Evolutionary conservation across 371 early-diverging fungal genomes (phyloP).

Genomic region (Lichtheimia corymbifera): DNA sequence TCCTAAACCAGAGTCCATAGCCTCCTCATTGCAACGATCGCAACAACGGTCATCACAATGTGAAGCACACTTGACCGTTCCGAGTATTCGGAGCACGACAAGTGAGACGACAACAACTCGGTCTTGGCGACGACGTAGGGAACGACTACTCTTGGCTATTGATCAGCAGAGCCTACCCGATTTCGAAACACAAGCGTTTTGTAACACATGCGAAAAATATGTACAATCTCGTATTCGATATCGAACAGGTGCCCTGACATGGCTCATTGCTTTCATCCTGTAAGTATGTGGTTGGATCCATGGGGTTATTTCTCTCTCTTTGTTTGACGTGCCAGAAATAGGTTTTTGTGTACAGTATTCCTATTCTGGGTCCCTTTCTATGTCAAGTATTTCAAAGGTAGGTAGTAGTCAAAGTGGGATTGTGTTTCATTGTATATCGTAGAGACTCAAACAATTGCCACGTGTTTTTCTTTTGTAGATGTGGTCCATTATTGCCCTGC

Average conservation of each 20-base stretch:
- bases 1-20: background rate
- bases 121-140: constrained; percentile 27
- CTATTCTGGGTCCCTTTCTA: constrained; percentile 48
- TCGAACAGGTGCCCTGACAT: constrained; percentile 35
- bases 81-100: background rate
- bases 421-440: background rate
- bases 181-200: constrained; percentile 38
- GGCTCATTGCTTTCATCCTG: constrained; percentile 36
- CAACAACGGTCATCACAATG: background rate
- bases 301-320: no score
- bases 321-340: constrained; percentile 8
- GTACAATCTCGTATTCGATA: constrained; percentile 39
- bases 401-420: background rate
- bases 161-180: constrained; percentile 31
- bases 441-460: background rate
- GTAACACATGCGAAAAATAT: constrained; percentile 37
- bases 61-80: background rate
- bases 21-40: background rate
- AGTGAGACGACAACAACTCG: constrained; percentile 2
- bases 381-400: constrained; percentile 52
- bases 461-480: constrained; percentile 21
- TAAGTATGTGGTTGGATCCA: constrained; percentile 15
- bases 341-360: constrained; percentile 37
- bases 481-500: constrained; percentile 45
- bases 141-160: constrained; percentile 9